Evolutionary conservation across 805 yeast species (phyloP), one percentile per base, ranked within the genome.

Genomic region (Pichia ethanolica): DNA sequence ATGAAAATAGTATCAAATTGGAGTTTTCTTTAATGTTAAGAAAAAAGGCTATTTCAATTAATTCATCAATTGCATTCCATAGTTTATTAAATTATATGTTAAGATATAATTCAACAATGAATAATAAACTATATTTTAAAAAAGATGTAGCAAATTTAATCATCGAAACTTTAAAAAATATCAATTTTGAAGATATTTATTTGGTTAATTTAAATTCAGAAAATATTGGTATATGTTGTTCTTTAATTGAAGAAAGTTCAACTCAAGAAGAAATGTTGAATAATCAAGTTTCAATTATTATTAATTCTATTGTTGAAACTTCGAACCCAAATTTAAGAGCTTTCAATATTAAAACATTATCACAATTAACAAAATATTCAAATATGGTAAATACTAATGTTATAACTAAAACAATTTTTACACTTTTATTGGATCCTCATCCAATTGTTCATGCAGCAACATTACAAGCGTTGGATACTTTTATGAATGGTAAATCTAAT

Each of bases 371-470:
- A 1, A 56, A 60, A 42, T 59, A 54, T 48, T 56, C 66, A 8
- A 53, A 52, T 35, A 46, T 61, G 27, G 47, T 54, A 27, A 60
- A 81, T 8, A 63, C 75, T 4, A 71, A 72, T 34, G 60, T 76
- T 5, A 75, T 83, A 4, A 70, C 75, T 49, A 81, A 80, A 35
- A 79, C 88, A 5, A 59, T 82, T 3, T 64, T 74, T 37, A 81
- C 86, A 13, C 70, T 91, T 32, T 63, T 82, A 5, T 68, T 68
- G 25, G 98, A 91, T 64, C 90, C 96, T 0, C 91, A 90, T 61
- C 96, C 97, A 0, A 69, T 79, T 1, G 89, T 93, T 14, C 90
- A 87, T 61, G 74, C 78, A 48, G 83, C 89, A 74, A 73, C 91
- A 0, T 62, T 89, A 56, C 76, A 75, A 43, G 77, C 93, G 0